phyloP scores from a whole-genome alignment of 1,284 basidiomycete species.

The Microbotryomycetes sp. region DNA sequence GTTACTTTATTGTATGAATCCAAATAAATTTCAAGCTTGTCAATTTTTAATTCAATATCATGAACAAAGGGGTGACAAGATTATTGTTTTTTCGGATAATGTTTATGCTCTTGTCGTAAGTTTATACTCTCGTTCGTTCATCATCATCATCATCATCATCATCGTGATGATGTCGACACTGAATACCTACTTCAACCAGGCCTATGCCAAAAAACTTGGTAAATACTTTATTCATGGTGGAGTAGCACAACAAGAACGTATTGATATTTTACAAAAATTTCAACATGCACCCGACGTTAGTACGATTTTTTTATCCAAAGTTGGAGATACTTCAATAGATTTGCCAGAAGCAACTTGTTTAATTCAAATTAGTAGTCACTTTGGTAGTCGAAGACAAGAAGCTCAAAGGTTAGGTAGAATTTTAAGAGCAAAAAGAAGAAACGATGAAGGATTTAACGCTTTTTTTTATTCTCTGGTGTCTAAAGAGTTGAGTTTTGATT shows the following conservation, averaged over 20 bases:
- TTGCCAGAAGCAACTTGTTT: constrained; percentile 97
- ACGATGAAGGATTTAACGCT: constrained; percentile 99
- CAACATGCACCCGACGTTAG: constrained; percentile 94
- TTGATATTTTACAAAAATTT: constrained; percentile 91
- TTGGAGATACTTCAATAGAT: constrained; percentile 99
- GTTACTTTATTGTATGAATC: constrained; percentile 99
- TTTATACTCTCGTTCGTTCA: constrained; percentile 16
- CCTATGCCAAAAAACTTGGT: constrained; percentile 87
- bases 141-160: neutral
- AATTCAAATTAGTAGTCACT: constrained; percentile 99
- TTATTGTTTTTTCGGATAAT: constrained; percentile 99
- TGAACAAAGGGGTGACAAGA: constrained; percentile 95
- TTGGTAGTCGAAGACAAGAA: constrained; percentile 95
- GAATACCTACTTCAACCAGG: constrained; percentile 54
- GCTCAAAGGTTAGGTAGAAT: constrained; percentile 94
- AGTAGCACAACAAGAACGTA: constrained; percentile 90
- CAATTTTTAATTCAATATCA: constrained; percentile 99
- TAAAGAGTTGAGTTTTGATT: constrained; percentile 56
- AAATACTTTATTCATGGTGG: constrained; percentile 94
- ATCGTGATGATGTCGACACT: constrained; percentile 6
- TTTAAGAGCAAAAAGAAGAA: constrained; percentile 90
- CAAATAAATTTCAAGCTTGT: constrained; percentile 97
- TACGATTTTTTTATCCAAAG: constrained; percentile 98
- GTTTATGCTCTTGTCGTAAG: constrained; percentile 89
- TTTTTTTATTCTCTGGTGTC: constrained; percentile 99